Evolutionary conservation across 352 stramenopile genomes (phyloP).

Genomic region (Phytophthora litchii): DNA sequence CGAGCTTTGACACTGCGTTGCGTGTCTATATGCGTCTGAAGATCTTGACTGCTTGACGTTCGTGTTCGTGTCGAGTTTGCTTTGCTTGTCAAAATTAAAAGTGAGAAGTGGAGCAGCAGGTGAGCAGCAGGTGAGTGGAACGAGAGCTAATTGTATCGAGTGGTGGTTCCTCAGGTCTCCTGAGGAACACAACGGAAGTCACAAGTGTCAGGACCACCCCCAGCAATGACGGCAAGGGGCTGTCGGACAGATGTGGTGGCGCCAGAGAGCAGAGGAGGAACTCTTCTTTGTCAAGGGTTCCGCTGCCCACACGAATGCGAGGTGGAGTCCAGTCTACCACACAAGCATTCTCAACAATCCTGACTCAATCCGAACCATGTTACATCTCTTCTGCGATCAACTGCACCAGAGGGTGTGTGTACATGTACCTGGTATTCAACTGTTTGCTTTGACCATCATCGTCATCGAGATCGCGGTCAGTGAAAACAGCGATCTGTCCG

Average conservation of each 20-base stretch:
- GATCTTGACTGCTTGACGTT: no score
- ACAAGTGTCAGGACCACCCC: not conserved
- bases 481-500: not conserved
- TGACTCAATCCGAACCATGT: not conserved
- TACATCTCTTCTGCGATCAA: constrained; percentile 6
- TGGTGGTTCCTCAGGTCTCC: no score
- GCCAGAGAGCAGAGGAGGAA: constrained; percentile 13
- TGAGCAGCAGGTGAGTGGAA: no score
- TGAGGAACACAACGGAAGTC: not conserved
- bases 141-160: no score
- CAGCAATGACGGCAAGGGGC: not conserved
- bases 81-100: constrained; percentile 11
- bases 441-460: not conserved
- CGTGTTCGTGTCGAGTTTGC: not conserved
- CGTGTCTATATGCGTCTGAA: constrained; percentile 27
- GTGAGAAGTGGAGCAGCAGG: constrained; percentile 2
- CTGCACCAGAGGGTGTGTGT: not conserved
- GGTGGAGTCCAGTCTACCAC: not conserved
- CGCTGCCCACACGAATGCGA: constrained; percentile 10
- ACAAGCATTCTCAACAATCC: not conserved
- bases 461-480: not conserved
- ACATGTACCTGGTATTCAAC: not conserved
- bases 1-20: not conserved
- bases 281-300: not conserved
- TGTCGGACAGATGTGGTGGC: constrained; percentile 7